Percentiles rank a stretch among this genome's conserved stretches.
Conservation (phyloP, 495 filamentous ascomycete species). For the Hypoxylon perforatum region DNA sequence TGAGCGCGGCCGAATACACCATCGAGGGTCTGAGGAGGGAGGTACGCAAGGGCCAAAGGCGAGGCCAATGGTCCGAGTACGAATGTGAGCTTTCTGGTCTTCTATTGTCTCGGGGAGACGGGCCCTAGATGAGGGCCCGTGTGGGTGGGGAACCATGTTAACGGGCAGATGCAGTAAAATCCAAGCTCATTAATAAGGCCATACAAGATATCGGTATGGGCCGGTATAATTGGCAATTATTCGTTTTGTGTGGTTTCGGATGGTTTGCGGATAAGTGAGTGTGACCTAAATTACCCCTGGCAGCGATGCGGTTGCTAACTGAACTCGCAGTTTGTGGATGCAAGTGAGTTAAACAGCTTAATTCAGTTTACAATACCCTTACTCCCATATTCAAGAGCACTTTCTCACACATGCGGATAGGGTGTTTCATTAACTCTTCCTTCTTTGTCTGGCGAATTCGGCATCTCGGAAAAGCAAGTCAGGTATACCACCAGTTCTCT, state of each 20-base stretch:
- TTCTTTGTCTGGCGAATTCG: conserved; percentile 75
- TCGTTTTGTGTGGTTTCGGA: conserved; percentile 84
- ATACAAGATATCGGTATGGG: conserved; percentile 92
- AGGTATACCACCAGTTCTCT: conserved; percentile 64
- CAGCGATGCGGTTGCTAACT: conserved; percentile 14
- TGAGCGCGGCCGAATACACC: conserved; percentile 59
- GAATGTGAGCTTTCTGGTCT: conserved; percentile 54
- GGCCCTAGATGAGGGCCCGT: neutral
- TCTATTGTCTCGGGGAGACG: too few species aligned
- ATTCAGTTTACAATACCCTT: too few species aligned
- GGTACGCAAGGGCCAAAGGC: conserved; percentile 53
- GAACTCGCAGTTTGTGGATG: conserved; percentile 58
- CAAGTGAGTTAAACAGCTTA: conserved; percentile 53
- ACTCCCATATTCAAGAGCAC: conserved; percentile 2
- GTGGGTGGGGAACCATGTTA: conserved; percentile 26
- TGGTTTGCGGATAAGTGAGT: conserved; percentile 71
- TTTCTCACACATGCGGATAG: conserved; percentile 57
- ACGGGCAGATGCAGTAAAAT: conserved; percentile 56
- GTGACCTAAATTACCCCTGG: neutral
- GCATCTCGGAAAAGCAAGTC: conserved; percentile 61
- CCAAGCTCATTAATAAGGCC: conserved; percentile 74
- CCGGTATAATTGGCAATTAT: conserved; percentile 85
- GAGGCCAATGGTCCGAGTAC: conserved; percentile 57
- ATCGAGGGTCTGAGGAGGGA: conserved; percentile 61
- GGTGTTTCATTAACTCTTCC: conserved; percentile 81